phyloP scores from a whole-genome alignment of 768 basidiomycete species.

The Ramaria sp. region DNA sequence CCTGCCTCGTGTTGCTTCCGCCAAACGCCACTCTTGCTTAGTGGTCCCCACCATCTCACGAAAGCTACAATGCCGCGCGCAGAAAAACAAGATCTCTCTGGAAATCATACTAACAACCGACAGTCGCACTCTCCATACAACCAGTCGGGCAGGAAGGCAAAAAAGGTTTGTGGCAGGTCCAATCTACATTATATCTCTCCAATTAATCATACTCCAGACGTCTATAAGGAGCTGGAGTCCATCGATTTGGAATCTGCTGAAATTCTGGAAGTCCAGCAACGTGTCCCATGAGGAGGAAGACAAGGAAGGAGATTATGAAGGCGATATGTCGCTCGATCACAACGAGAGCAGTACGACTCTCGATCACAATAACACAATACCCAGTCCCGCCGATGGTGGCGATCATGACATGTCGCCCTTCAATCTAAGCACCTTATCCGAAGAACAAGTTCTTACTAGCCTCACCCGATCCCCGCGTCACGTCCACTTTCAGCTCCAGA shows the following conservation, averaged over 20 bases:
- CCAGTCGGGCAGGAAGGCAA: background rate
- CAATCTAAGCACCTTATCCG: slow-evolving; percentile 5
- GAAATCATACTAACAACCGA: background rate
- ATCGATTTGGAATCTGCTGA: slow-evolving; percentile 6
- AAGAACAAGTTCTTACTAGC: slow-evolving; percentile 4
- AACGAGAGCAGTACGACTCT: background rate
- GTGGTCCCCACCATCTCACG: background rate
- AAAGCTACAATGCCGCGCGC: background rate
- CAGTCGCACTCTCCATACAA: slow-evolving; percentile 1
- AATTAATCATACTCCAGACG: background rate
- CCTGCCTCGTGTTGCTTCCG: slow-evolving; percentile 3
- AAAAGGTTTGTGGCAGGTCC: slow-evolving; percentile 1
- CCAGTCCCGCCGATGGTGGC: background rate
- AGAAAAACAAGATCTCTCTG: background rate
- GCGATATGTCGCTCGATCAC: background rate
- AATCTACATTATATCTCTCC: background rate
- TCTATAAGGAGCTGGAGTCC: slow-evolving; percentile 4
- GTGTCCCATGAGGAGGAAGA: background rate
- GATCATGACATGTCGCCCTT: background rate
- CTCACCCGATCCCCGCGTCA: slow-evolving; percentile 3
- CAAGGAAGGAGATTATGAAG: background rate
- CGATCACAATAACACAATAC: background rate
- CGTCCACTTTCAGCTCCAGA: slow-evolving; percentile 7
- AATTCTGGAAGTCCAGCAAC: slow-evolving; percentile 1
- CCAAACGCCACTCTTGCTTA: background rate